A percentile compares a stretch with the other conserved stretches of the same genome.
These are phyloP conservation scores for Arabidopsis hybrid DNA, from an alignment of 441 rosid genomes.

Conservation along the genomic window DNA sequence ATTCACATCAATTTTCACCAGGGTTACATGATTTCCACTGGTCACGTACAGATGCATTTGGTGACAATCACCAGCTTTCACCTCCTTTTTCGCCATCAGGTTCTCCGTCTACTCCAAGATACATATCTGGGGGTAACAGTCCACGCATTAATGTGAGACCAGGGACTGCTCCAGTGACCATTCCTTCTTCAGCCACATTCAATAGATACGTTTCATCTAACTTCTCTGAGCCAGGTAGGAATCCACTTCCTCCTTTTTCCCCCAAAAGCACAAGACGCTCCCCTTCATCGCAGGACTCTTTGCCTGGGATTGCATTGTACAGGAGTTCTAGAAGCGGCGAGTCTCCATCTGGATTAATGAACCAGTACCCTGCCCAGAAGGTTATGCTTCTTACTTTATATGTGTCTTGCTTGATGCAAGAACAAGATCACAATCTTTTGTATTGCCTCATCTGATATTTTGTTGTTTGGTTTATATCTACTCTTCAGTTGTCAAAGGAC, in stretches of 20 bases:
- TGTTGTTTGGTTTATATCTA: conserved; percentile 31
- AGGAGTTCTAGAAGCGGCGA: conserved; percentile 71
- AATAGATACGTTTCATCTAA: conserved; percentile 71
- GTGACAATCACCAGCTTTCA: conserved; percentile 80
- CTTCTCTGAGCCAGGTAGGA: conserved; percentile 79
- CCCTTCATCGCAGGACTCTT: conserved; percentile 80
- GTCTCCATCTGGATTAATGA: conserved; percentile 58
- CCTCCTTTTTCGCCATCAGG: conserved; percentile 86
- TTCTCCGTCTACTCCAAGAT: conserved; percentile 73
- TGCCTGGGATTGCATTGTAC: conserved; percentile 67
- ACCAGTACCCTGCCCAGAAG: conserved; percentile 72
- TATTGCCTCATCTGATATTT: conserved; percentile 25
- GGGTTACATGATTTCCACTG: conserved; percentile 55
- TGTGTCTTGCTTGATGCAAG: background rate
- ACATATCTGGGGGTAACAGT: conserved; percentile 52
- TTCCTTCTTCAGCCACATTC: conserved; percentile 64
- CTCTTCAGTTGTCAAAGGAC: conserved; percentile 64
- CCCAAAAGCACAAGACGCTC: conserved; percentile 75
- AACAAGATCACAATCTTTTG: background rate
- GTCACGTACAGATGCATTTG: conserved; percentile 59
- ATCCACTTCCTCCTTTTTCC: conserved; percentile 84
- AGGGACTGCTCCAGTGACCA: conserved; percentile 85
- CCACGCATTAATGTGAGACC: conserved; percentile 51
- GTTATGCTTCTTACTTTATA: conserved; percentile 45
- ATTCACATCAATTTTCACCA: conserved; percentile 50